Percentiles rank a stretch among this genome's conserved stretches.
These are phyloP conservation scores for Acarospora socialis DNA, from an alignment of 2,329 filamentous ascomycete genomes.

Conservation along the genomic window DNA sequence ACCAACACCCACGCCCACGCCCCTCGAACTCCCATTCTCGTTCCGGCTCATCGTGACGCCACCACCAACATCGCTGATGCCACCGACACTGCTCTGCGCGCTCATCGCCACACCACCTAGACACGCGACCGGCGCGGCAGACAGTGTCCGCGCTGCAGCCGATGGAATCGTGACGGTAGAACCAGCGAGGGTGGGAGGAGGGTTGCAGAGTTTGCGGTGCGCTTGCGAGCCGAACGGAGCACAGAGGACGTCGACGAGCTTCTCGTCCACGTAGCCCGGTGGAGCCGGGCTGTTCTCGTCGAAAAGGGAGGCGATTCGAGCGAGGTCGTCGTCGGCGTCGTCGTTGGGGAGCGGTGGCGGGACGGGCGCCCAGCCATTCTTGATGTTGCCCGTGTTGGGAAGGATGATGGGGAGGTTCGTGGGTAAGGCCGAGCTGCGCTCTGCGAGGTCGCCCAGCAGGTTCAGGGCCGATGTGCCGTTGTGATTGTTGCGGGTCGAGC, in stretches of 20 bases:
- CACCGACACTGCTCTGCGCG: constrained; percentile 24
- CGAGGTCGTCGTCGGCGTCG: constrained; percentile 35
- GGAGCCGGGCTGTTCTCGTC: constrained; percentile 20
- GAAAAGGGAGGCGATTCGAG: constrained; percentile 29
- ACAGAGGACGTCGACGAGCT: constrained; percentile 17
- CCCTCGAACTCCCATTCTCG: constrained; percentile 18
- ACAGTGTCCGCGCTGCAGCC: too few relatives aligned
- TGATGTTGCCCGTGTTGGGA: constrained; percentile 30
- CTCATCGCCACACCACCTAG: constrained; percentile 25
- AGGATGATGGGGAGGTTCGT: constrained; percentile 31
- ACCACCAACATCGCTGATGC: constrained; percentile 20
- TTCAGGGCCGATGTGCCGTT: constrained; percentile 35
- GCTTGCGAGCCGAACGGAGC: constrained; percentile 2
- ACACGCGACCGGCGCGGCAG: background rate
- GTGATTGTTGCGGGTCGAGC: constrained; percentile 31
- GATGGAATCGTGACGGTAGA: too few relatives aligned
- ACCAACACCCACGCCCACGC: too few relatives aligned
- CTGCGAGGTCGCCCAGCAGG: constrained; percentile 42
- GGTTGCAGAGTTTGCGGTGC: background rate
- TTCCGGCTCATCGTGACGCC: constrained; percentile 23
- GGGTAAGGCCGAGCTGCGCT: constrained; percentile 11
- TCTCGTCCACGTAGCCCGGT: constrained; percentile 24
- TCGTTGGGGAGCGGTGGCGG: constrained; percentile 30
- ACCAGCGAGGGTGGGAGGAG: too few relatives aligned
- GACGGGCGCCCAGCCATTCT: constrained; percentile 34